These are phyloP conservation scores for Fraxinus americana DNA, from an alignment of 257 asterid species.

Conservation along the genomic window DNA sequence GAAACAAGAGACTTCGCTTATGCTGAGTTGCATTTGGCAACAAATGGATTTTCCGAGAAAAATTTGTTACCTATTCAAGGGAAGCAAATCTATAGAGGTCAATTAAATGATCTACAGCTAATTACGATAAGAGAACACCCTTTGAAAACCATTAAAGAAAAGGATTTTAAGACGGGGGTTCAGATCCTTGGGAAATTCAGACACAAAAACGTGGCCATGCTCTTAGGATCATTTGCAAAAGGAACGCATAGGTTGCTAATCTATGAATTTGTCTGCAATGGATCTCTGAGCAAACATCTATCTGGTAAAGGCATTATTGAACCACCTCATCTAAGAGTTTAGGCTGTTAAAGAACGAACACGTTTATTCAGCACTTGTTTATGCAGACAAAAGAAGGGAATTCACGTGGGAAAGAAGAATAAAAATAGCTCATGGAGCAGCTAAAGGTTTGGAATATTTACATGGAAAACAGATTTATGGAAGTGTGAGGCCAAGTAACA, in stretches of 20 bases:
- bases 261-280: slow-evolving; percentile 53
- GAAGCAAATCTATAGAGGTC: slow-evolving; percentile 38
- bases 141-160: slow-evolving; percentile 44
- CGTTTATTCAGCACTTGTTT: not conserved
- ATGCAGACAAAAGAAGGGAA: slow-evolving; percentile 36
- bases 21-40: slow-evolving; percentile 48
- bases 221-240: slow-evolving; percentile 56
- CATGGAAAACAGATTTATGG: slow-evolving; percentile 46
- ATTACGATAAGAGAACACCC: slow-evolving; percentile 45
- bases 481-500: slow-evolving; percentile 55
- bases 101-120: slow-evolving; percentile 38
- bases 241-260: slow-evolving; percentile 47
- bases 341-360: not conserved
- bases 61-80: slow-evolving; percentile 33
- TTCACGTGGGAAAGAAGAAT: slow-evolving; percentile 59
- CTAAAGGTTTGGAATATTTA: slow-evolving; percentile 52
- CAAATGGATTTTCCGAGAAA: slow-evolving; percentile 41
- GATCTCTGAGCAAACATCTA: slow-evolving; percentile 47
- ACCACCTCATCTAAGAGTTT: not conserved
- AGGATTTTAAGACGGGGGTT: slow-evolving; percentile 41
- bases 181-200: slow-evolving; percentile 39
- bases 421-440: slow-evolving; percentile 49
- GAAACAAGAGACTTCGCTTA: slow-evolving; percentile 40
- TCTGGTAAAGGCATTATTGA: slow-evolving; percentile 29
- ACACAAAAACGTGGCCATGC: slow-evolving; percentile 50